A percentile compares a stretch with the other conserved stretches of the same genome.
These are phyloP conservation scores for Penicillium sp. DNA, from an alignment of 2,329 filamentous ascomycete genomes.

Conservation along the genomic window DNA sequence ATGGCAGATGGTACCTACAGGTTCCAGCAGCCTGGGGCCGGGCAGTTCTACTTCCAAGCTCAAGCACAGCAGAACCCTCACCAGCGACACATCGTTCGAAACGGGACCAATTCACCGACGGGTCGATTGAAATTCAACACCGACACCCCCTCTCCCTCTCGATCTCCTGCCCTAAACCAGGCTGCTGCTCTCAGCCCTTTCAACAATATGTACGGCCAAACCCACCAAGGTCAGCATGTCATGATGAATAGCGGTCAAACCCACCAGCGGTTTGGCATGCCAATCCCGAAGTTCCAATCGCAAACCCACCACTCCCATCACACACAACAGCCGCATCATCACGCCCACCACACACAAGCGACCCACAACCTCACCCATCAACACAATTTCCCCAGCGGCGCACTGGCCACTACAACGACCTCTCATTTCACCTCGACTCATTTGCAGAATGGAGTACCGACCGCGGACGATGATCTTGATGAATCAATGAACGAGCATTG, in stretches of 20 bases:
- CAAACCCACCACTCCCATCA: constrained; percentile 47
- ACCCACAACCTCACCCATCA: constrained; percentile 48
- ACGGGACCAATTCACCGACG: constrained; percentile 47
- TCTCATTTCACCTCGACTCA: constrained; percentile 60
- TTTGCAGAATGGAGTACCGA: constrained; percentile 59
- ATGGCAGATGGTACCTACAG: constrained; percentile 57
- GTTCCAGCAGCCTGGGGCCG: constrained; percentile 54
- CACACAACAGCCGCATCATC: constrained; percentile 45
- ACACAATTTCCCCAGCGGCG: constrained; percentile 50
- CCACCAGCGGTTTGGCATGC: constrained; percentile 50
- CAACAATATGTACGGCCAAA: constrained; percentile 49
- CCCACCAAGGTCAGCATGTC: constrained; percentile 49
- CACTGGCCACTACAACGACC: constrained; percentile 45
- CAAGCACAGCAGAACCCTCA: constrained; percentile 44
- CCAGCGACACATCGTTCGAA: constrained; percentile 45
- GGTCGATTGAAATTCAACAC: constrained; percentile 46
- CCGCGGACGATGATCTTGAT: constrained; percentile 54
- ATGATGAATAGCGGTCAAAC: constrained; percentile 51
- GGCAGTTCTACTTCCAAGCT: constrained; percentile 49
- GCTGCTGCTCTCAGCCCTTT: constrained; percentile 44
- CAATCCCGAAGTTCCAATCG: constrained; percentile 49
- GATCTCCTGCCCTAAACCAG: constrained; percentile 46
- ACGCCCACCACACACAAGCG: constrained; percentile 43
- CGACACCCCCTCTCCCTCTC: constrained; percentile 50
- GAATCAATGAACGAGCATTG: constrained; percentile 70